Conservation (phyloP, 192 early-diverging fungal species). For the Coemansia sp. region DNA sequence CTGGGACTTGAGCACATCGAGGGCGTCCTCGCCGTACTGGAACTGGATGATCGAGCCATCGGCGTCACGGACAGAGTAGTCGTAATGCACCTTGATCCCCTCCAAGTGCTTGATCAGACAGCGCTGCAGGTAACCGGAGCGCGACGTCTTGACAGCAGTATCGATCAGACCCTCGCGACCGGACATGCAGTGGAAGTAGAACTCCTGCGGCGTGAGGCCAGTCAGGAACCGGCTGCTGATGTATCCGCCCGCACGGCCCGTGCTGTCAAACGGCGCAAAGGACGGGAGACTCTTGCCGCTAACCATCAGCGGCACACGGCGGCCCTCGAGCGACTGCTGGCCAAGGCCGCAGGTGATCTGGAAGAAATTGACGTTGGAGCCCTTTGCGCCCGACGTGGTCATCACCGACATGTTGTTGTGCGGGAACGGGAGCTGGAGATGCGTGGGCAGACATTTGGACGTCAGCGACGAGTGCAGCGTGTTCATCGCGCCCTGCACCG, state of each 20-base stretch:
- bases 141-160: conserved; percentile 99
- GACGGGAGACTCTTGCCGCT: conserved; percentile 96
- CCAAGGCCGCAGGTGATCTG: conserved; percentile 98
- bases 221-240: conserved; percentile 98
- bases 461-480: conserved; percentile 65
- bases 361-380: conserved; percentile 89
- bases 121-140: conserved; percentile 98
- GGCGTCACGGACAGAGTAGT: conserved; percentile 93
- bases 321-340: conserved; percentile 98
- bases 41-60: conserved; percentile 98
- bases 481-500: conserved; percentile 84
- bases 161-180: conserved; percentile 99
- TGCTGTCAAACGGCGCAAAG: conserved; percentile 88
- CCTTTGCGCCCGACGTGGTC: conserved; percentile 98
- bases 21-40: conserved; percentile 97
- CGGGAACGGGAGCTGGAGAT: conserved; percentile 73
- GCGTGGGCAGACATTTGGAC: conserved; percentile 33
- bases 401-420: conserved; percentile 99
- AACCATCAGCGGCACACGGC: conserved; percentile 96
- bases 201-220: conserved; percentile 94
- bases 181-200: conserved; percentile 96
- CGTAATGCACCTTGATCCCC: conserved; percentile 92
- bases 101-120: conserved; percentile 99
- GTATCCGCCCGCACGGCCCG: conserved; percentile 93
- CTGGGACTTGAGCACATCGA: conserved; percentile 95